Base-by-base conservation (phyloP, 371 early-diverging fungal species). In the Apophysomyces sp. region DNA sequence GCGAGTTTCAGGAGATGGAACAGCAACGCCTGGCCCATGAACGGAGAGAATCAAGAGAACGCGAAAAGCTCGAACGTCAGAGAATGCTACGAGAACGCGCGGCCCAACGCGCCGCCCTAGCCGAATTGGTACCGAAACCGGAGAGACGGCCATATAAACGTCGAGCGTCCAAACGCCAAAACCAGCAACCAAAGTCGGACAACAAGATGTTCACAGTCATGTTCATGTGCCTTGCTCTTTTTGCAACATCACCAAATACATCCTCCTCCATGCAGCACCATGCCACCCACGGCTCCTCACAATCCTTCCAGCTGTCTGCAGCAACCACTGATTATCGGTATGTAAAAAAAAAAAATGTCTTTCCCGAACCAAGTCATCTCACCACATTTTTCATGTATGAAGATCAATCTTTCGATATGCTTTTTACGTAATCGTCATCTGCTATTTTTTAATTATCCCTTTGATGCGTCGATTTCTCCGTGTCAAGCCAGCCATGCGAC, bases 131-230 rank as follows among this genome's bases (percentile, higher is more conserved):
- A 15, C 72, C 69, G 9, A 68, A 72, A 39, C 62, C 55, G 7
- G 72, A 65, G 57, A 62, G 69, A 55, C 65, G 61, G 49, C 72
- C 72, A 3, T 66, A 72, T 41, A 66, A 66, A 12, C 66, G 69
- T 40, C 56, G 36, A 36, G 36, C 36, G 12, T 27, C 49, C n/a
- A 21, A 55, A n/a, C 55, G 30, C 11, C 55, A 55, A 24, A 27
- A 36, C 8, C 32, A 55, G 32, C 53, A 52, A 8, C 36, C 27
- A 44, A 44, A 44, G 11, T 44, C 49, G 24, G 51, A 63, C 5
- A 62, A 37, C 21, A 65, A 60, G 31, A 24, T 60, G 12, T 57
- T 57, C 30, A 57, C 60, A 39, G 60, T 36, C 12, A 57, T 65
- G 57, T 60, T 60, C 27, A 24, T 60, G 37, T 60, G 61, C 12